A percentile compares a stretch with the other conserved stretches of the same genome.
phyloP scores from a whole-genome alignment of 441 rosid species.

The Corymbia citriodora region DNA sequence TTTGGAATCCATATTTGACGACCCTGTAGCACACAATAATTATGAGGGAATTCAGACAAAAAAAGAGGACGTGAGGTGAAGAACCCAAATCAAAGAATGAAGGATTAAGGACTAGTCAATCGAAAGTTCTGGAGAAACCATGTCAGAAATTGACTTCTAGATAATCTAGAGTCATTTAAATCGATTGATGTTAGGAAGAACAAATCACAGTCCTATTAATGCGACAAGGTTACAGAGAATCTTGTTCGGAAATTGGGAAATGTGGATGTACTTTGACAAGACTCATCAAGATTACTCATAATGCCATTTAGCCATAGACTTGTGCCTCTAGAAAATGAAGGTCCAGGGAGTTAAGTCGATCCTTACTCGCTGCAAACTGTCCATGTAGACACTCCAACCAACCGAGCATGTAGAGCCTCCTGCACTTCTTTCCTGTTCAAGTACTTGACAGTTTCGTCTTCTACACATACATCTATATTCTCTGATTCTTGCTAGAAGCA shows the following conservation, averaged over 20 bases:
- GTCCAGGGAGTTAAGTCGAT: neutral
- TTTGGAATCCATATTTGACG: conserved; percentile 16
- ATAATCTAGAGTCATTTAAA: neutral
- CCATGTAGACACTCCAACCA: conserved; percentile 36
- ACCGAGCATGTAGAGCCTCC: conserved; percentile 42
- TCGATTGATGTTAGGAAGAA: neutral
- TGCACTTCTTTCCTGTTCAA: conserved; percentile 52
- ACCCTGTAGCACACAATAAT: conserved; percentile 9
- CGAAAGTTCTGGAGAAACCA: neutral
- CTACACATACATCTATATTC: conserved; percentile 36
- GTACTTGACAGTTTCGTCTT: conserved; percentile 30
- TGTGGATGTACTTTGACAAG: neutral
- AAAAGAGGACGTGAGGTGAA: neutral
- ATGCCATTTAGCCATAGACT: neutral
- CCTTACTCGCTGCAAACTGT: conserved; percentile 35
- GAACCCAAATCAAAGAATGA: neutral
- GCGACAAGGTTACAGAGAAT: neutral
- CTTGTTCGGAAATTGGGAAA: neutral
- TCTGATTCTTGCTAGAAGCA: conserved; percentile 22
- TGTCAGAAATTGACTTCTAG: neutral
- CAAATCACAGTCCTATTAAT: neutral
- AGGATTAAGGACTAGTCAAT: neutral
- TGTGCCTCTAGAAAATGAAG: neutral
- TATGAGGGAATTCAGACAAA: neutral
- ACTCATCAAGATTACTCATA: neutral